phyloP scores from a whole-genome alignment of 2,329 filamentous ascomycete genomes.

The Trichoderma brevicompactum region DNA sequence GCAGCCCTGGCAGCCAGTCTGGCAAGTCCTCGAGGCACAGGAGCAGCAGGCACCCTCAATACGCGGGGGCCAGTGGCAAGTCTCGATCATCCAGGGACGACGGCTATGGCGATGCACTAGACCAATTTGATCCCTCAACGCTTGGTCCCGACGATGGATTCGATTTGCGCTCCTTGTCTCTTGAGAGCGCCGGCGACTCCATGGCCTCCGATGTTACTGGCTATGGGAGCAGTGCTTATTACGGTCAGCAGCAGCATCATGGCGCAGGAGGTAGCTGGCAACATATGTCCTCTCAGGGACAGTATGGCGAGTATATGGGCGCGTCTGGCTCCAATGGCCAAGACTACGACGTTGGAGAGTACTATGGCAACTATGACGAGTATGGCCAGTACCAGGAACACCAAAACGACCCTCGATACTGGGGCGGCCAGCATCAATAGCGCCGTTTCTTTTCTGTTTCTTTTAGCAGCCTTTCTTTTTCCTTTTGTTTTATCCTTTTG shows the following conservation, averaged over 20 bases:
- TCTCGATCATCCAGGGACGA: not conserved
- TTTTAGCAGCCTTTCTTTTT: not conserved
- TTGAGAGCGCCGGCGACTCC: constrained; percentile 4
- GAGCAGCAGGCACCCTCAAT: constrained; percentile 15
- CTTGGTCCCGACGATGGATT: constrained; percentile 41
- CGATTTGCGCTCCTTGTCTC: constrained; percentile 32
- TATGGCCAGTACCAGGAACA: constrained; percentile 26
- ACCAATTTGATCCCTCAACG: constrained; percentile 38
- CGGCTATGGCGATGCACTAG: constrained; percentile 28
- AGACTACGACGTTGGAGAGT: constrained; percentile 11
- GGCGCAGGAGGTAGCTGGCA: constrained; percentile 18
- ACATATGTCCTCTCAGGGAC: not conserved
- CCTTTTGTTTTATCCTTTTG: not conserved
- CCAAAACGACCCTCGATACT: constrained; percentile 33
- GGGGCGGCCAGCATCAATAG: constrained; percentile 25
- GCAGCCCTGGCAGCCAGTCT: constrained; percentile 24
- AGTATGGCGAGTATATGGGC: constrained; percentile 18
- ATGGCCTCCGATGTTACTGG: not conserved
- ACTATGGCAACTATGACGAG: constrained; percentile 34
- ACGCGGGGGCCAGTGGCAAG: not conserved
- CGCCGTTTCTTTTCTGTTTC: not conserved
- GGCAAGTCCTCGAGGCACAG: constrained; percentile 20
- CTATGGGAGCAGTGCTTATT: constrained; percentile 13
- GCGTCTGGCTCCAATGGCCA: constrained; percentile 5
- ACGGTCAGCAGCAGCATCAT: constrained; percentile 24